These are phyloP conservation scores for Tylopilus balloui DNA, from an alignment of 768 basidiomycete genomes.

Conservation along the genomic window DNA sequence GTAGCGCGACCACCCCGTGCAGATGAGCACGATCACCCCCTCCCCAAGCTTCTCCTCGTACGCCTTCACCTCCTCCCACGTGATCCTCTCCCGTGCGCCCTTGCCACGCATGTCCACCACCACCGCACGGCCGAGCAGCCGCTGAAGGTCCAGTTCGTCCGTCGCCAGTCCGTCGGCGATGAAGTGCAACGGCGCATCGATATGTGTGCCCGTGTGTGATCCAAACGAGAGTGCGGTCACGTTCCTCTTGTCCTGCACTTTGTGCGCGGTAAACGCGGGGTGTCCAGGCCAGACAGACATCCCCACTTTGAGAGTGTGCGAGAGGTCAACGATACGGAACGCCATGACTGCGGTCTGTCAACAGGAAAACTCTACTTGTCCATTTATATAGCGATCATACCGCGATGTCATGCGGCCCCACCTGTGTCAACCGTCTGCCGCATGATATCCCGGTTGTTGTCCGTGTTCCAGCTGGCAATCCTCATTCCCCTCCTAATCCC, in stretches of 20 bases:
- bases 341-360: slow-evolving; percentile 4
- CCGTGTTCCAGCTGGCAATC: background rate
- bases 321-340: slow-evolving; percentile 20
- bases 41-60: slow-evolving; percentile 35
- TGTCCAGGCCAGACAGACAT: slow-evolving; percentile 27
- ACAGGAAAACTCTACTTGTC: background rate
- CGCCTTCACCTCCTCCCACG: slow-evolving; percentile 47
- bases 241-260: background rate
- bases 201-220: slow-evolving; percentile 73
- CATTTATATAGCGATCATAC: background rate
- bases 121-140: slow-evolving; percentile 49
- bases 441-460: background rate
- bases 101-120: slow-evolving; percentile 51
- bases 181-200: slow-evolving; percentile 74
- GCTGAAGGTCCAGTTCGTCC: slow-evolving; percentile 48
- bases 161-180: slow-evolving; percentile 48
- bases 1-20: slow-evolving; percentile 60
- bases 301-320: slow-evolving; percentile 18
- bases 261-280: slow-evolving; percentile 14
- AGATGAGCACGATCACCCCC: slow-evolving; percentile 48
- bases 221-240: slow-evolving; percentile 45
- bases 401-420: background rate
- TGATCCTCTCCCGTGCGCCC: slow-evolving; percentile 43
- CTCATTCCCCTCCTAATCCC: background rate
- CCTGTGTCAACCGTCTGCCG: background rate